Evolutionary conservation across 169 alveolate species (phyloP).

Genomic region (Eimeria praecox): DNA sequence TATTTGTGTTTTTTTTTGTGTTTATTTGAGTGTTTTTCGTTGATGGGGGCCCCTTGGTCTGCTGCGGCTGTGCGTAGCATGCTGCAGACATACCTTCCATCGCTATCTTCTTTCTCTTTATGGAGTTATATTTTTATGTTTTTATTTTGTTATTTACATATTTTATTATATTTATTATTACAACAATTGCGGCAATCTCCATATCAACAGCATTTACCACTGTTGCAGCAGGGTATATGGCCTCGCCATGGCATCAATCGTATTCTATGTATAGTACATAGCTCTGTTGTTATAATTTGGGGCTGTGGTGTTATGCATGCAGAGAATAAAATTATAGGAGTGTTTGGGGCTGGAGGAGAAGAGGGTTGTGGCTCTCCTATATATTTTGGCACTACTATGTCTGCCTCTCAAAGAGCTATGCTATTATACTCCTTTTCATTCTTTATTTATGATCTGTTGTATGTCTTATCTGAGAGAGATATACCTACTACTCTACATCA

Average conservation of each 20-base stretch:
- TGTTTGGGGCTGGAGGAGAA: too few species aligned
- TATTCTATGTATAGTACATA: conserved; percentile 47
- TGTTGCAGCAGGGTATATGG: conserved; percentile 36
- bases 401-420: conserved; percentile 61
- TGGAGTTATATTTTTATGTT: background rate
- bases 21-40: background rate
- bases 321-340: background rate
- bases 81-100: too few species aligned
- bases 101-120: too few species aligned
- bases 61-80: too few species aligned
- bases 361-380: background rate
- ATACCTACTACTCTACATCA: conserved; percentile 68
- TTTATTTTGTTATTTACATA: background rate
- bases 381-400: conserved; percentile 44
- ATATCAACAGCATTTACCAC: background rate
- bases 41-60: background rate
- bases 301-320: background rate
- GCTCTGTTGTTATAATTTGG: background rate
- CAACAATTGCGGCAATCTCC: background rate
- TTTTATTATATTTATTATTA: background rate
- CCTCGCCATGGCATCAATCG: conserved; percentile 78
- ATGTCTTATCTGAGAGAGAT: conserved; percentile 50
- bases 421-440: conserved; percentile 74
- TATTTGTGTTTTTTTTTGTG: background rate
- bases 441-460: conserved; percentile 77